phyloP scores from a whole-genome alignment of 768 basidiomycete genomes.

The Tulasnella sp. region DNA sequence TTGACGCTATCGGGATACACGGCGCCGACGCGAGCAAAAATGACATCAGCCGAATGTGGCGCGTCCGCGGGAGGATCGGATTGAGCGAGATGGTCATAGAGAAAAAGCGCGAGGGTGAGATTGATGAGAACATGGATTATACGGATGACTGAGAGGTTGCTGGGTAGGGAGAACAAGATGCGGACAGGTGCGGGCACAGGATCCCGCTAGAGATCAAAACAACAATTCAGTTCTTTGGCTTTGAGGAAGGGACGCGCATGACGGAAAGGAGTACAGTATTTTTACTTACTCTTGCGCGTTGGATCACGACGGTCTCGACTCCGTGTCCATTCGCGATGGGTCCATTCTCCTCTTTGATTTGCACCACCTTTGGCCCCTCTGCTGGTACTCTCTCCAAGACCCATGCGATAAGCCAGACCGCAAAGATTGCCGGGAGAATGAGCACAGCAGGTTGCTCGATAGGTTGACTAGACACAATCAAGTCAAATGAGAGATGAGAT shows the following conservation, averaged over 20 bases:
- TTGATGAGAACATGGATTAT: constrained; percentile 30
- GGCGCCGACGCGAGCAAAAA: constrained; percentile 61
- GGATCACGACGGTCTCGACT: neutral
- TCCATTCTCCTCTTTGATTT: neutral
- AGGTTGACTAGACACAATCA: neutral
- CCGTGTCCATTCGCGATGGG: constrained; percentile 2
- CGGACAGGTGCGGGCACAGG: neutral
- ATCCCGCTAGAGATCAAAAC: neutral
- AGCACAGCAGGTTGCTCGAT: neutral
- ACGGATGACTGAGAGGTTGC: neutral
- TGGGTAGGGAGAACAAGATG: constrained; percentile 14
- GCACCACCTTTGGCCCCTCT: constrained; percentile 1
- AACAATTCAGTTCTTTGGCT: too few relatives aligned
- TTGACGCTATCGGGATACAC: constrained; percentile 55
- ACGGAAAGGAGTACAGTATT: neutral
- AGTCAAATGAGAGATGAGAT: neutral
- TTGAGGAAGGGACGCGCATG: constrained; percentile 4
- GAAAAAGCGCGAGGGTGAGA: constrained; percentile 29
- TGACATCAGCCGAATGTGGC: constrained; percentile 36
- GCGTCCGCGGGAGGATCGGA: constrained; percentile 42
- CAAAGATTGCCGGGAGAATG: neutral
- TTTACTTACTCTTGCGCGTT: constrained; percentile 4
- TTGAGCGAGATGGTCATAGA: constrained; percentile 35
- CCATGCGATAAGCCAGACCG: neutral
- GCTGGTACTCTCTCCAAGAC: neutral